phyloP scores from a whole-genome alignment of 164 flowering plant genomes.

The Nelumbo lutea region DNA sequence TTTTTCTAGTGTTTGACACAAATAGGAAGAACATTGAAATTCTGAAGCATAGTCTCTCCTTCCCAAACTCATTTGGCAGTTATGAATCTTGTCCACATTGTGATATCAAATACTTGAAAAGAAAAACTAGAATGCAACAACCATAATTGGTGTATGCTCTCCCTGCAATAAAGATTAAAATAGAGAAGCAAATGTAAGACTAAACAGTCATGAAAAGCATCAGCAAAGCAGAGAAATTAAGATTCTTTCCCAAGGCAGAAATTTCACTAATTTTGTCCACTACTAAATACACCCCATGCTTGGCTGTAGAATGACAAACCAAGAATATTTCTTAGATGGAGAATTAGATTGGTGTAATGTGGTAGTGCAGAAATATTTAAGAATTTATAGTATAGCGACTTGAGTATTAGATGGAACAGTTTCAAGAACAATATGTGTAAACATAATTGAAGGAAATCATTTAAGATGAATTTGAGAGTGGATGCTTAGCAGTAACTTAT shows the following conservation, averaged over 20 bases:
- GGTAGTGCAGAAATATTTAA: not conserved
- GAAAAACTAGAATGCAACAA: not conserved
- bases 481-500: not conserved
- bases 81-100: not conserved
- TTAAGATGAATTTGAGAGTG: conserved; percentile 1
- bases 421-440: not conserved
- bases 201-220: not conserved
- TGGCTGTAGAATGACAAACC: not conserved
- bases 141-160: not conserved
- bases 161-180: not conserved
- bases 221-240: not conserved
- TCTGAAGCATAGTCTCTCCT: not conserved
- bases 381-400: not conserved
- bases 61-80: not conserved
- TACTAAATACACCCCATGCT: not conserved
- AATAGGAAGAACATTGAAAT: not conserved
- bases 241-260: not conserved
- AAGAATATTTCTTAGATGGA: not conserved
- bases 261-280: not conserved
- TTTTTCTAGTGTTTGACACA: not conserved
- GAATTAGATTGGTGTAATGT: not conserved
- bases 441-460: not conserved
- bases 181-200: not conserved
- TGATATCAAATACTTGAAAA: not conserved
- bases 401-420: not conserved